Evolutionary conservation across 2,329 filamentous ascomycete genomes (phyloP).

Genomic region (Ophiostoma quercus): DNA sequence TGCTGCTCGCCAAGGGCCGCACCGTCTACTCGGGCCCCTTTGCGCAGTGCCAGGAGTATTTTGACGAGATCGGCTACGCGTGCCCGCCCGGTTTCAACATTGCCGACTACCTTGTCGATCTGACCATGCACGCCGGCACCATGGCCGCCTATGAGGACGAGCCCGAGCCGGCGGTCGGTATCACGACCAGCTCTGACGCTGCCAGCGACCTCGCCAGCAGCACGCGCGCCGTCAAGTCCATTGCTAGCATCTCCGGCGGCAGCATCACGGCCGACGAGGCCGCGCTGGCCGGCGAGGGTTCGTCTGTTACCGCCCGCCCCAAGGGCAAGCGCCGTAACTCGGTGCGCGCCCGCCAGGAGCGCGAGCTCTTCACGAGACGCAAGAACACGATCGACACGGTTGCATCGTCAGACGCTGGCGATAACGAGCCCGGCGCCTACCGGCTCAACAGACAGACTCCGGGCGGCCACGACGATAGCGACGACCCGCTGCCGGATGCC

Average conservation of each 20-base stretch:
- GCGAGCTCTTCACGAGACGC: slow-evolving; percentile 82
- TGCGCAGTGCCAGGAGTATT: slow-evolving; percentile 81
- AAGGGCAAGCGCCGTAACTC: slow-evolving; percentile 70
- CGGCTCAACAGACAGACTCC: slow-evolving; percentile 48
- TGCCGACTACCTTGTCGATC: slow-evolving; percentile 92
- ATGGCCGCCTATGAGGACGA: slow-evolving; percentile 54
- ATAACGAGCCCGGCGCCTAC: slow-evolving; percentile 48
- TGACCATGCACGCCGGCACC: slow-evolving; percentile 89
- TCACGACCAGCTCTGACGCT: slow-evolving; percentile 49
- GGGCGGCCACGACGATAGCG: slow-evolving; percentile 60
- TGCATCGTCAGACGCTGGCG: slow-evolving; percentile 54
- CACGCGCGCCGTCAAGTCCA: slow-evolving; percentile 81
- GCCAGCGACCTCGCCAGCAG: slow-evolving; percentile 76
- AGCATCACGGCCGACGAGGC: slow-evolving; percentile 64
- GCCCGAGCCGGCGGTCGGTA: slow-evolving; percentile 3
- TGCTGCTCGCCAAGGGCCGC: slow-evolving; percentile 81
- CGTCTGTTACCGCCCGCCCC: slow-evolving; percentile 51
- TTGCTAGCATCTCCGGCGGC: slow-evolving; percentile 73
- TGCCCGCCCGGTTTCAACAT: slow-evolving; percentile 98
- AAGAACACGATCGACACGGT: slow-evolving; percentile 60
- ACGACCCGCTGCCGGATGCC: slow-evolving; percentile 56
- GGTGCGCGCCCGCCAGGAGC: slow-evolving; percentile 78
- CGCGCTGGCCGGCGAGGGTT: slow-evolving; percentile 46
- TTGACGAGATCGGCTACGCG: slow-evolving; percentile 83
- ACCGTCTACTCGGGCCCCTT: slow-evolving; percentile 94